Percentiles rank a stretch among this genome's conserved stretches.
Evolutionary conservation across 805 yeast genomes (phyloP).

Genomic region (Kazachstania martiniae): DNA sequence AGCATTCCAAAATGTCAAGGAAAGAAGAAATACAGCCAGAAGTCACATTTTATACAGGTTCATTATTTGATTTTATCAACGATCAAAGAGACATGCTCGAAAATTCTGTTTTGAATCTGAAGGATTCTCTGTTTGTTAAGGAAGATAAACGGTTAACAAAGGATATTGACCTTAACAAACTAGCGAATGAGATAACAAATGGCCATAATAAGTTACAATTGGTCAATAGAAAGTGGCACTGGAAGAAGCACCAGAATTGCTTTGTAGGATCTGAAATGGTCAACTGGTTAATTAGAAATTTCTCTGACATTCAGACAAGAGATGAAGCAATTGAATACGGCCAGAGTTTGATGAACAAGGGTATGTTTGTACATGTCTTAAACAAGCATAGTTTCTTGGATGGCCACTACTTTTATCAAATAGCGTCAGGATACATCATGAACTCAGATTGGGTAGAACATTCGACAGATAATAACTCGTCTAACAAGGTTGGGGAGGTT

Average conservation of each 20-base stretch:
- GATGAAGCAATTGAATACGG: conserved; percentile 82
- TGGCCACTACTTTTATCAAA: conserved; percentile 84
- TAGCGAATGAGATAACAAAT: conserved; percentile 55
- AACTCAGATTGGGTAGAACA: too few relatives aligned
- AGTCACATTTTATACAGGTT: conserved; percentile 80
- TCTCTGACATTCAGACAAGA: conserved; percentile 66
- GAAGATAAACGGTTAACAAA: conserved; percentile 33
- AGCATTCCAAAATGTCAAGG: conserved; percentile 23
- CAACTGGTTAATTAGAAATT: conserved; percentile 69
- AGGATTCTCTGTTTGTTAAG: conserved; percentile 28
- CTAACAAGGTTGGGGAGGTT: not conserved
- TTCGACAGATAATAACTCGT: too few relatives aligned
- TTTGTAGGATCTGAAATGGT: conserved; percentile 82
- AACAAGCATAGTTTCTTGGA: conserved; percentile 75
- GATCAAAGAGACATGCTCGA: conserved; percentile 37
- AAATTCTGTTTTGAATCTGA: conserved; percentile 23
- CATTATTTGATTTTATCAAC: conserved; percentile 52
- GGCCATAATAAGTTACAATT: conserved; percentile 53
- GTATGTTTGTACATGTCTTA: conserved; percentile 72
- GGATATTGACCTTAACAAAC: conserved; percentile 36
- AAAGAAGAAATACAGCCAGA: conserved; percentile 54
- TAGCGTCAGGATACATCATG: conserved; percentile 43
- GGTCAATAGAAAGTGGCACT: conserved; percentile 84
- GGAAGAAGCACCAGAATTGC: conserved; percentile 64
- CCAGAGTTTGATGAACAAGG: conserved; percentile 59